phyloP scores from a whole-genome alignment of 441 rosid genomes.

The Daphne laureola region DNA sequence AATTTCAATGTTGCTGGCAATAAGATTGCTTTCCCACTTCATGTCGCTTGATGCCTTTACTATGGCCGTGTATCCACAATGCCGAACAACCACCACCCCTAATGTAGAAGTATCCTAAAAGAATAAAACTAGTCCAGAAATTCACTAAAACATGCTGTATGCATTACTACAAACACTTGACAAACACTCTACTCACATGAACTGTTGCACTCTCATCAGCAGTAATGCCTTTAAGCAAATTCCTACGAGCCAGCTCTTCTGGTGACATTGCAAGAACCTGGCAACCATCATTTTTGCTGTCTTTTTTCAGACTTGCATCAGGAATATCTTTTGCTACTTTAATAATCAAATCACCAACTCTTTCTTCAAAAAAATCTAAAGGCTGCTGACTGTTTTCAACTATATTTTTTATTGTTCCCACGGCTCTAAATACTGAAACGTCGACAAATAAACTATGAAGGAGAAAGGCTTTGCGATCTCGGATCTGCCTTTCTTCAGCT shows the following conservation, averaged over 20 bases:
- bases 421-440: constrained; percentile 58
- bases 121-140: constrained; percentile 20
- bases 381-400: constrained; percentile 29
- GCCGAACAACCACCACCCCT: constrained; percentile 67
- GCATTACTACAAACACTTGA: constrained; percentile 16
- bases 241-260: constrained; percentile 52
- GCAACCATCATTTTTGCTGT: constrained; percentile 63
- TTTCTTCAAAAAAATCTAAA: constrained; percentile 39
- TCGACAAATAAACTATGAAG: constrained; percentile 74
- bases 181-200: constrained; percentile 41
- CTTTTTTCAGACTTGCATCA: constrained; percentile 60
- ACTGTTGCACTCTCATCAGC: constrained; percentile 84
- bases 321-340: constrained; percentile 54
- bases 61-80: constrained; percentile 60
- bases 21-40: constrained; percentile 37
- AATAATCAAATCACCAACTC: constrained; percentile 48
- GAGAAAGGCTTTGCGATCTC: constrained; percentile 72
- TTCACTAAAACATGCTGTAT: constrained; percentile 19
- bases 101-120: constrained; percentile 67
- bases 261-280: constrained; percentile 50
- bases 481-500: constrained; percentile 77
- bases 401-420: constrained; percentile 38
- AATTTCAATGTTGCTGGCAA: constrained; percentile 48
- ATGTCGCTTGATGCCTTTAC: constrained; percentile 46
- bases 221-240: constrained; percentile 78